phyloP scores from a whole-genome alignment of 352 stramenopile species.

The Globisporangium uncinulatum region DNA sequence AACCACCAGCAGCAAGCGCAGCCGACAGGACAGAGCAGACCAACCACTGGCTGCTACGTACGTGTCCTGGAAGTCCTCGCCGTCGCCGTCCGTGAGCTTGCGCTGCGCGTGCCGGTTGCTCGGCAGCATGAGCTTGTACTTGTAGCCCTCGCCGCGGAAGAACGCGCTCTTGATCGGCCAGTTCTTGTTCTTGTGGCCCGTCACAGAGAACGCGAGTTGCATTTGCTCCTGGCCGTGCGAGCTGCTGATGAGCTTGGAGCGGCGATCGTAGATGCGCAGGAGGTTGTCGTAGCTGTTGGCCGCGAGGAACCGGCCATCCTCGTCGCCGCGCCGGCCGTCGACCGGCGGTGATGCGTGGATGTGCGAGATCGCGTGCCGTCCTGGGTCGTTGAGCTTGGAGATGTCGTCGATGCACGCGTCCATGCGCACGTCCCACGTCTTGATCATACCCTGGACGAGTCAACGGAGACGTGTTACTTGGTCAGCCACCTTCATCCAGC shows the following conservation, averaged over 20 bases:
- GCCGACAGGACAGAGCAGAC: no score
- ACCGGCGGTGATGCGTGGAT: slow-evolving; percentile 70
- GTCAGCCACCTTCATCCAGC: no score
- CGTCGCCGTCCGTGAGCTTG: slow-evolving; percentile 77
- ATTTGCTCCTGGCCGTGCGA: slow-evolving; percentile 65
- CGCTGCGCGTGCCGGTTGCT: slow-evolving; percentile 39
- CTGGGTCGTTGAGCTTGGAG: slow-evolving; percentile 71
- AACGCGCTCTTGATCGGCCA: slow-evolving; percentile 89
- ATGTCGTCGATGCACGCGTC: slow-evolving; percentile 72
- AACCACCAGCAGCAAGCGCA: background rate
- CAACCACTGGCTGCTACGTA: no score
- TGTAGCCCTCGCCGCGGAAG: slow-evolving; percentile 82
- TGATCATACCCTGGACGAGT: slow-evolving; percentile 78
- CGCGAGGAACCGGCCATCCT: slow-evolving; percentile 78
- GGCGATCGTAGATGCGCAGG: slow-evolving; percentile 81
- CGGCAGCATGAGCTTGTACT: slow-evolving; percentile 78
- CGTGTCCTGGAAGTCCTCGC: slow-evolving; percentile 58
- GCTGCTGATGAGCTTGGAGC: slow-evolving; percentile 79
- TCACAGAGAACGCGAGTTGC: slow-evolving; percentile 73
- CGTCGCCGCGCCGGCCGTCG: slow-evolving; percentile 45
- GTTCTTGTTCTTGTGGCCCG: slow-evolving; percentile 89
- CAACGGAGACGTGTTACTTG: no score
- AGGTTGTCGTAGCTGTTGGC: slow-evolving; percentile 90
- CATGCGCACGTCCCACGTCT: slow-evolving; percentile 85
- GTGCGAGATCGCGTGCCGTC: slow-evolving; percentile 77